Evolutionary conservation across 2,329 filamentous ascomycete species (phyloP).

Genomic region (Microdochium trichocladiopsis): DNA sequence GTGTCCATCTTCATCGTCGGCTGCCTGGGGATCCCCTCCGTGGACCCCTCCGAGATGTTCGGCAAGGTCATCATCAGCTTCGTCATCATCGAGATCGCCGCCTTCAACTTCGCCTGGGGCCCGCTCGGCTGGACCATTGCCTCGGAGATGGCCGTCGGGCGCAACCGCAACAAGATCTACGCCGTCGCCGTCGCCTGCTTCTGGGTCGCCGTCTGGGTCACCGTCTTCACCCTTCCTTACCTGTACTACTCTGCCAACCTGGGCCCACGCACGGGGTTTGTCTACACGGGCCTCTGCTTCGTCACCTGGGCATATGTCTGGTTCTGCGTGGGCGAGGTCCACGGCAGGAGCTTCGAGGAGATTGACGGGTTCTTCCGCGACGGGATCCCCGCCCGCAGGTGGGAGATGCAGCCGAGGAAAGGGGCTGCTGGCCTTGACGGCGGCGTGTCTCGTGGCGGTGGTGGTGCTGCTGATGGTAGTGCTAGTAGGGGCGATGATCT

Average conservation of each 20-base stretch:
- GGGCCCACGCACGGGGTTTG: slow-evolving; percentile 29
- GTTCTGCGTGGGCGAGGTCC: slow-evolving; percentile 22
- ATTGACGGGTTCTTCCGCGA: too few species aligned
- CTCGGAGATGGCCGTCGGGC: slow-evolving; percentile 38
- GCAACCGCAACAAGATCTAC: slow-evolving; percentile 39
- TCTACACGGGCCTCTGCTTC: slow-evolving; percentile 24
- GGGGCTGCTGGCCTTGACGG: too few species aligned
- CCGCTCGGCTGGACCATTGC: slow-evolving; percentile 33
- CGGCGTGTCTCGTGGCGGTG: too few species aligned
- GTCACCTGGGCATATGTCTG: slow-evolving; percentile 27
- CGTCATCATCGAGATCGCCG: slow-evolving; percentile 31
- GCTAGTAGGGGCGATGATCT: too few species aligned
- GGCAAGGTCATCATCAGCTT: slow-evolving; percentile 33
- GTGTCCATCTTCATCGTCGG: slow-evolving; percentile 32
- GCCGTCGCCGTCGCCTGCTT: slow-evolving; percentile 33
- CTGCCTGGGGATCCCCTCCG: slow-evolving; percentile 20
- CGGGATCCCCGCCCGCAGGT: too few species aligned
- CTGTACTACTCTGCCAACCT: slow-evolving; percentile 29
- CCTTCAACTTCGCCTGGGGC: slow-evolving; percentile 37
- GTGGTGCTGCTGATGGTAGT: too few species aligned
- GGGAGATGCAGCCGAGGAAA: too few species aligned
- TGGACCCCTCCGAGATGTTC: slow-evolving; percentile 10
- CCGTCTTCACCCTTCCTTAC: slow-evolving; percentile 30
- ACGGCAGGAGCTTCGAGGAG: too few species aligned
- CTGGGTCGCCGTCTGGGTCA: slow-evolving; percentile 33